Evolutionary conservation across 257 asterid species (phyloP).

Genomic region (Nicotiana undulata): DNA sequence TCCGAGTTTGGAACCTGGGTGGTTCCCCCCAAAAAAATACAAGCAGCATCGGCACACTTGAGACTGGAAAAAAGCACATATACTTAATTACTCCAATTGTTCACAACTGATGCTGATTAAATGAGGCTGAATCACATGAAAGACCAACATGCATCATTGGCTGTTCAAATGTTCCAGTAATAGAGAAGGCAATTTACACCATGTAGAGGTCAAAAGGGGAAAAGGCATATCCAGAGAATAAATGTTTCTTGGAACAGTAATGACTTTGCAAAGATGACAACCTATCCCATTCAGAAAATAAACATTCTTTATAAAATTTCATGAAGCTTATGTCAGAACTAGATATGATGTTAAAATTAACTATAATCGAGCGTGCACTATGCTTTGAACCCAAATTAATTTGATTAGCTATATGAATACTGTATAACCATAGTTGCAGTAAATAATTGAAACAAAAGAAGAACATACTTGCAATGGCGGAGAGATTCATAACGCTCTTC

Average conservation of each 20-base stretch:
- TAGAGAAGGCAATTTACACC: not conserved
- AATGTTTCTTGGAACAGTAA: not conserved
- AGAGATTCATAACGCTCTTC: slow-evolving; percentile 87
- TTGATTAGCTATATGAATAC: not conserved
- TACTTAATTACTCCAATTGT: not conserved
- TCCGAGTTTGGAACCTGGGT: too few relatives aligned
- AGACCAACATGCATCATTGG: not conserved
- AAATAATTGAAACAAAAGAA: not conserved
- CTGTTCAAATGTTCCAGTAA: not conserved
- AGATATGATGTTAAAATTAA: not conserved
- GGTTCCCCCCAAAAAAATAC: too few relatives aligned
- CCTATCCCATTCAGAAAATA: not conserved
- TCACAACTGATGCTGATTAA: not conserved
- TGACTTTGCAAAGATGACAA: not conserved
- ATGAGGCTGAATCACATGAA: not conserved
- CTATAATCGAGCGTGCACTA: not conserved
- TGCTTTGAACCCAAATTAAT: not conserved
- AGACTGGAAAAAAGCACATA: not conserved
- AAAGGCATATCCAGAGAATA: not conserved
- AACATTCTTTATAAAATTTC: not conserved
- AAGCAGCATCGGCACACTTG: not conserved
- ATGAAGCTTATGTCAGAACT: not conserved
- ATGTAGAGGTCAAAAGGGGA: not conserved
- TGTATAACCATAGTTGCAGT: not conserved
- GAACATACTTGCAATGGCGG: slow-evolving; percentile 79